These are phyloP conservation scores for Xerocomus potaroensis DNA, from an alignment of 768 basidiomycete genomes.

Conservation along the genomic window DNA sequence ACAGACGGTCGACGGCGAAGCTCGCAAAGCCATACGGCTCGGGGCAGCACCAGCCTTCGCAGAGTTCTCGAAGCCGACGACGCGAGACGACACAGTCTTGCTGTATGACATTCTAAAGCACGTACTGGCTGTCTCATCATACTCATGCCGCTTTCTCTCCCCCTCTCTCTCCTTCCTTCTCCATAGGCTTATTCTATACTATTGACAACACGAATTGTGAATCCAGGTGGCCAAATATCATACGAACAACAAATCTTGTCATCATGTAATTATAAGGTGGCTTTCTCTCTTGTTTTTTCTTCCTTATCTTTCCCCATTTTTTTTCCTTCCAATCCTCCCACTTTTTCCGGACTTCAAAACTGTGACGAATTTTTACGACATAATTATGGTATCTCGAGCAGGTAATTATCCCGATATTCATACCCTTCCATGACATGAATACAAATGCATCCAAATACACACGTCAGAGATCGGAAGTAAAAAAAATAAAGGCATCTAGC, in stretches of 20 bases:
- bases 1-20: conserved; percentile 53
- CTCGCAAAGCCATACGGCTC: conserved; percentile 15
- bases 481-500: no score
- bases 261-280: conserved; percentile 28
- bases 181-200: conserved; percentile 35
- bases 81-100: conserved; percentile 63
- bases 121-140: conserved; percentile 10
- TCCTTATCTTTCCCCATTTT: no score
- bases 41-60: conserved; percentile 26
- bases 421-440: background rate
- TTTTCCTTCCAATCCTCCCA: background rate
- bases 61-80: conserved; percentile 44
- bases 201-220: conserved; percentile 28
- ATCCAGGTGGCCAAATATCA: conserved; percentile 16
- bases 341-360: conserved; percentile 5
- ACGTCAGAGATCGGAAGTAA: no score
- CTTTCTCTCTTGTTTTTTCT: conserved; percentile 4
- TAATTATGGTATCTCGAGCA: conserved; percentile 21
- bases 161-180: background rate
- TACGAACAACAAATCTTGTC: conserved; percentile 19
- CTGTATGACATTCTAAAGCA: conserved; percentile 41
- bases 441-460: background rate
- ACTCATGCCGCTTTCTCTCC: conserved; percentile 12
- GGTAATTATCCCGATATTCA: conserved; percentile 14
- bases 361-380: conserved; percentile 26